phyloP scores from a whole-genome alignment of 768 basidiomycete genomes.

The Pleurotus sapidus region DNA sequence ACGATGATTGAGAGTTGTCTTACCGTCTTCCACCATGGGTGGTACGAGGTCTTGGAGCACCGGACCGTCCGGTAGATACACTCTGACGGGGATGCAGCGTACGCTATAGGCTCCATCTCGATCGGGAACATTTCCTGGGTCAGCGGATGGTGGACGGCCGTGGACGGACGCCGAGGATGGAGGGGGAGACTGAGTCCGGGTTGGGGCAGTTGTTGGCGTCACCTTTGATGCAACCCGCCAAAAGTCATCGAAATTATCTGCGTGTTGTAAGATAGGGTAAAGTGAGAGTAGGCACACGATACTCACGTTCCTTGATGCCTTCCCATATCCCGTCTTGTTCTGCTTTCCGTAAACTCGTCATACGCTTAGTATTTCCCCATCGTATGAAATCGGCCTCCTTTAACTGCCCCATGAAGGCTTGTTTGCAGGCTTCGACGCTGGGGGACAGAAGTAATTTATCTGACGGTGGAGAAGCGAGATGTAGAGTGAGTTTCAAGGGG shows the following conservation, averaged over 20 bases:
- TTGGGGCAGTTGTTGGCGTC: conserved; percentile 72
- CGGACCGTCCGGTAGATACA: conserved; percentile 89
- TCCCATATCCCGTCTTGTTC: conserved; percentile 99
- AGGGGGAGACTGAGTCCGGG: conserved; percentile 56
- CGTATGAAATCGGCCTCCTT: conserved; percentile 97
- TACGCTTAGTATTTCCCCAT: conserved; percentile 94
- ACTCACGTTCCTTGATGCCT: conserved; percentile 89
- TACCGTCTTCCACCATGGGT: conserved; percentile 77
- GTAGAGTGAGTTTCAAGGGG: conserved; percentile 80
- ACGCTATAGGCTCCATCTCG: conserved; percentile 86
- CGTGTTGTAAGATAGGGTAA: conserved; percentile 6
- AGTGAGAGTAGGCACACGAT: neutral
- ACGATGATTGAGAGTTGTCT: conserved; percentile 15
- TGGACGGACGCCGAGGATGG: conserved; percentile 56
- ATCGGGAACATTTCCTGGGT: conserved; percentile 52
- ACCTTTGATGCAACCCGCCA: conserved; percentile 94
- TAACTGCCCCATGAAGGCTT: conserved; percentile 91
- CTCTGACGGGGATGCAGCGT: conserved; percentile 82
- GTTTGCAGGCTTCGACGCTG: conserved; percentile 83
- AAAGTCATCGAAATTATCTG: conserved; percentile 95
- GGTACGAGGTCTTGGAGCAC: conserved; percentile 88
- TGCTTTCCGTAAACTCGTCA: conserved; percentile 84
- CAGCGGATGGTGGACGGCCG: conserved; percentile 60
- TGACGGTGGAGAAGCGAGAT: conserved; percentile 82
- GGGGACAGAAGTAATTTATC: conserved; percentile 84